Percentiles rank a stretch among this genome's conserved stretches.
These are phyloP conservation scores for Ophiostoma angusticollis DNA, from an alignment of 2,329 filamentous ascomycete species.

Conservation along the genomic window DNA sequence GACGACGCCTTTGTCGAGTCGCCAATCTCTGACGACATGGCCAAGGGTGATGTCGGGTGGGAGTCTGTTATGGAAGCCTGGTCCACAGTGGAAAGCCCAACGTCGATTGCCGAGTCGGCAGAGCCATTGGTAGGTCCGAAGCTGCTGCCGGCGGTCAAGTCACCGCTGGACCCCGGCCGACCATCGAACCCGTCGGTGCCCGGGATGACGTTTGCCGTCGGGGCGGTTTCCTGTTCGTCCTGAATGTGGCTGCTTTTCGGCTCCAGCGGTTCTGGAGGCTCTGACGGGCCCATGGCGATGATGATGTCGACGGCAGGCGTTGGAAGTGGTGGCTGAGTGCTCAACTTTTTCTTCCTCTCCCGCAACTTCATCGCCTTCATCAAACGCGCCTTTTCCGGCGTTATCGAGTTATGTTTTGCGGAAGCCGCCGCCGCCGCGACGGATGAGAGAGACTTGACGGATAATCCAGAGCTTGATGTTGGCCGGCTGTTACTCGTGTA, in stretches of 20 bases:
- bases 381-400: constrained; percentile 78
- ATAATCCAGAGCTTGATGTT: constrained; percentile 32
- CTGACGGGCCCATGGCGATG: constrained; percentile 6
- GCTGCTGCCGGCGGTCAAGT: not conserved
- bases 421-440: constrained; percentile 26
- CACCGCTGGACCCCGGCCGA: constrained; percentile 1
- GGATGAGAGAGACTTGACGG: constrained; percentile 26
- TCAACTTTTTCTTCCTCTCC: constrained; percentile 57
- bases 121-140: not conserved
- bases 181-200: constrained; percentile 1
- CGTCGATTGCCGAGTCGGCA: constrained; percentile 41
- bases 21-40: constrained; percentile 39
- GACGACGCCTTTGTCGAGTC: constrained; percentile 53
- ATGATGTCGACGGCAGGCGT: constrained; percentile 18
- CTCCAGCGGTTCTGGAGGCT: too few species aligned
- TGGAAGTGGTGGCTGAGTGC: constrained; percentile 18
- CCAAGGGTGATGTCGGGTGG: constrained; percentile 42
- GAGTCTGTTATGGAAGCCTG: constrained; percentile 38
- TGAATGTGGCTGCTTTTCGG: too few species aligned
- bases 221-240: too few species aligned
- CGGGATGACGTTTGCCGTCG: not conserved
- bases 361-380: constrained; percentile 90
- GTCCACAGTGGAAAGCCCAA: constrained; percentile 37
- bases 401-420: constrained; percentile 45
- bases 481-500: constrained; percentile 26